Conservation (phyloP, 805 yeast species). For the Metschnikowia amazonensis region DNA sequence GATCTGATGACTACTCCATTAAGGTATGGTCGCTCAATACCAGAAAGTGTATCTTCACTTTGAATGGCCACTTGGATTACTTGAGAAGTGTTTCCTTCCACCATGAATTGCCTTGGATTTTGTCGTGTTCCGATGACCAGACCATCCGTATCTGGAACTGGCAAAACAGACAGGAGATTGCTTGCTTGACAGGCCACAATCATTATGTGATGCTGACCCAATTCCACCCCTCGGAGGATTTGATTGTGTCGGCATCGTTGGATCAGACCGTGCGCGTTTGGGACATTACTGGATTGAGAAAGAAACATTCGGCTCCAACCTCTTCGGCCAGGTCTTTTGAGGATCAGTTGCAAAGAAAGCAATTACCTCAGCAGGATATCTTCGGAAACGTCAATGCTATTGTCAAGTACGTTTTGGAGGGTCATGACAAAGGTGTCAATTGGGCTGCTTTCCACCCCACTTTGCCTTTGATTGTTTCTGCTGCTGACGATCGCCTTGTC, state of each 20-base stretch:
- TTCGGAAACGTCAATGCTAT: slow-evolving; percentile 93
- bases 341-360: slow-evolving; percentile 63
- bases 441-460: slow-evolving; percentile 99
- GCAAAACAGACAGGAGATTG: slow-evolving; percentile 97
- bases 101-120: slow-evolving; percentile 94
- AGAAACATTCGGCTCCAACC: slow-evolving; percentile 84
- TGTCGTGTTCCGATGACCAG: slow-evolving; percentile 95
- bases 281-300: slow-evolving; percentile 94
- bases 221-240: slow-evolving; percentile 93
- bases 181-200: slow-evolving; percentile 95
- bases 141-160: slow-evolving; percentile 99
- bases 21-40: slow-evolving; percentile 95
- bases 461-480: slow-evolving; percentile 88
- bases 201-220: slow-evolving; percentile 98
- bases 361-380: slow-evolving; percentile 81
- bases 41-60: slow-evolving; percentile 85
- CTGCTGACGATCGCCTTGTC: slow-evolving; percentile 93
- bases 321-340: slow-evolving; percentile 46
- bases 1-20: slow-evolving; percentile 94
- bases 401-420: slow-evolving; percentile 93
- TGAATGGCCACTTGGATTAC: slow-evolving; percentile 92
- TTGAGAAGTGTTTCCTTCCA: slow-evolving; percentile 94
- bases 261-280: slow-evolving; percentile 99
- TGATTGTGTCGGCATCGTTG: slow-evolving; percentile 90
- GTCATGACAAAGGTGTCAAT: slow-evolving; percentile 97